Evolutionary conservation across 1,284 basidiomycete genomes (phyloP), one percentile per base, ranked within the genome.

Genomic region (Gomphus bonarii): DNA sequence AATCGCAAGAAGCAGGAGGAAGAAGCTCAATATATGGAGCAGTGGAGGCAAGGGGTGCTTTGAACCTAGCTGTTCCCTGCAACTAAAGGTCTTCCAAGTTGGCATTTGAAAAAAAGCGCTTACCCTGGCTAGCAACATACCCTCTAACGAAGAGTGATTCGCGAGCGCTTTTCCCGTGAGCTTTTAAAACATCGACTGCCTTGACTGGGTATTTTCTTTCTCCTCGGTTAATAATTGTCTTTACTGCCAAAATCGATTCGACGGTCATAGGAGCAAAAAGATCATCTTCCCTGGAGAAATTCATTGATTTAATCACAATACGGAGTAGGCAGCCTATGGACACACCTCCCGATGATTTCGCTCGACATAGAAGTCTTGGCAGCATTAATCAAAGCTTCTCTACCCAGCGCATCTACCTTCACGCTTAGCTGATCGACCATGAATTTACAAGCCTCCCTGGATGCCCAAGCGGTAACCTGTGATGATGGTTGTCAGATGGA

Each of bases 171-270:
- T 86, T 88, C 59, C 97, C 97, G 68, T 99, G 97, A 9, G 97
- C 97, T 73, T 99, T 99, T 65, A 99, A 79, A n/a, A 99, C 84
- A 68, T 99, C 99, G 63, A 99, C 97, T 1, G 97, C 97, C 75
- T 99, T 99, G 65, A 99, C 97, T 8, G 97, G 97, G 73, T 99
- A 99, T 73, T 97, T 99, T 68, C 90, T 88, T 72, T 99, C 97
- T 38, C 97, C 97, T 59, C 94, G 85, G 61, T 85, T 75, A 72
- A 99, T 99, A 63, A 93, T 84, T 5, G 94, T 95, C 76, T 89
- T 95, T 61, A 99, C 97, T 2, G 97, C 89, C 43, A 95, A 81
- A 94, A 99, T 99, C 33, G 97, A 97, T 65, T 99, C 95, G 16
- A 99, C 97, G 54, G 95, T 94, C 82, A 99, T 90, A 51, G 95